A percentile compares a stretch with the other conserved stretches of the same genome.
Conservation (phyloP, 208 protist species). For the Wallacemonas sp. region DNA sequence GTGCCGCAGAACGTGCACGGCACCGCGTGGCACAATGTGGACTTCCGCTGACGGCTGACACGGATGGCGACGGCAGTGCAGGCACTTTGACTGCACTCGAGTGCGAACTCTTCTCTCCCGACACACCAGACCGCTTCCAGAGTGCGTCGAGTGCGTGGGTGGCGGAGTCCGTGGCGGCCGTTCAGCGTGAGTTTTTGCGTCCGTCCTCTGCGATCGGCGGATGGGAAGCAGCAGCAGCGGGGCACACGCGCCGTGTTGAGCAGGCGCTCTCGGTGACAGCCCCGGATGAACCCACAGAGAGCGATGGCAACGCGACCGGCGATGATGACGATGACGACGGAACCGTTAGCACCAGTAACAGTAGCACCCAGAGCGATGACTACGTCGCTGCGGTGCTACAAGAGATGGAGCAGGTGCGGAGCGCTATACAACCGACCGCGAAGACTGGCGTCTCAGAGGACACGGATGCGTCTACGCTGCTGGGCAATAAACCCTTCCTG, state of each 20-base stretch:
- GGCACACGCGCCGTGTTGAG: too few species aligned
- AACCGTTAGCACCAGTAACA: background rate
- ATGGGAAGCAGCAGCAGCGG: too few species aligned
- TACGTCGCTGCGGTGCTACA: background rate
- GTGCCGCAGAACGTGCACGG: too few species aligned
- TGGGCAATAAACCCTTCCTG: slow-evolving; percentile 39
- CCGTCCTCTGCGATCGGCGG: background rate
- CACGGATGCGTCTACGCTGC: slow-evolving; percentile 1
- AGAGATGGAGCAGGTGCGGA: slow-evolving; percentile 1
- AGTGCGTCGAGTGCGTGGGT: slow-evolving; percentile 44
- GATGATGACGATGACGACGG: background rate
- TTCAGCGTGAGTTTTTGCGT: slow-evolving; percentile 11
- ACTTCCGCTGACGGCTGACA: too few species aligned
- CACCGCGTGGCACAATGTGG: too few species aligned
- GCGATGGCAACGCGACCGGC: too few species aligned
- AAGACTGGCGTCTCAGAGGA: background rate
- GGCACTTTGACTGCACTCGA: slow-evolving; percentile 15
- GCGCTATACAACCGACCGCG: background rate
- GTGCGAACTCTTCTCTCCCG: slow-evolving; percentile 23
- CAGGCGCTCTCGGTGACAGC: too few species aligned
- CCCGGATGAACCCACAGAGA: too few species aligned
- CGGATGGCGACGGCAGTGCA: too few species aligned
- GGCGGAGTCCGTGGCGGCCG: slow-evolving; percentile 30
- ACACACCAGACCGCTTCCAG: slow-evolving; percentile 17
- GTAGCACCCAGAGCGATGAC: background rate